phyloP scores from a whole-genome alignment of 2,329 filamentous ascomycete genomes.

The Aspergillus sp. region DNA sequence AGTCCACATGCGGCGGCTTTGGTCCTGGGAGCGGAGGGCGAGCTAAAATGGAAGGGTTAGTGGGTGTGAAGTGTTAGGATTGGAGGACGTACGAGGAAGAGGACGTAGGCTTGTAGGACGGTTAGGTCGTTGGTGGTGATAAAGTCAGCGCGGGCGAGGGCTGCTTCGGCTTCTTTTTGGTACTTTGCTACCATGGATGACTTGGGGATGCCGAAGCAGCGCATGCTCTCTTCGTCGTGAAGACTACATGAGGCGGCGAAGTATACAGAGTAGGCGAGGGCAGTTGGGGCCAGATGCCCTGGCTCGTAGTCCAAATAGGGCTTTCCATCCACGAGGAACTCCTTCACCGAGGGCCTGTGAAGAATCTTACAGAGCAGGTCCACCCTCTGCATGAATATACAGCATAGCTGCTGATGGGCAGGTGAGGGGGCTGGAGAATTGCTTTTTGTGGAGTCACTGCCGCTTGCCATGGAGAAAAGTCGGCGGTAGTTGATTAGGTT shows the following conservation, averaged over 20 bases:
- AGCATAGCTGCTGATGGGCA: slow-evolving; percentile 20
- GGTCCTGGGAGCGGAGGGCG: slow-evolving; percentile 29
- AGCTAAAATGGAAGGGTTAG: slow-evolving; percentile 6
- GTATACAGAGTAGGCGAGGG: slow-evolving; percentile 29
- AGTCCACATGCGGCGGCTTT: slow-evolving; percentile 38
- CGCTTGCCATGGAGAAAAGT: slow-evolving; percentile 19
- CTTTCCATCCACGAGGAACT: slow-evolving; percentile 27
- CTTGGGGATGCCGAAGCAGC: slow-evolving; percentile 24
- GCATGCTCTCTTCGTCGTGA: slow-evolving; percentile 25
- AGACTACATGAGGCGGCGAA: slow-evolving; percentile 31
- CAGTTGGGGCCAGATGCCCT: slow-evolving; percentile 28
- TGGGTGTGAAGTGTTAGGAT: not conserved
- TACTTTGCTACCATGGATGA: slow-evolving; percentile 23
- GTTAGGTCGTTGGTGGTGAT: slow-evolving; percentile 36
- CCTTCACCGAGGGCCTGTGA: slow-evolving; percentile 32
- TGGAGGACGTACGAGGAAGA: slow-evolving; percentile 28
- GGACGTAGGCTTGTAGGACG: slow-evolving; percentile 35
- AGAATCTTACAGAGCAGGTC: slow-evolving; percentile 38
- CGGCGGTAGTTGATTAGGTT: slow-evolving; percentile 7
- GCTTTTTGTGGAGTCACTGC: not conserved
- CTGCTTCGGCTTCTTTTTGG: slow-evolving; percentile 27
- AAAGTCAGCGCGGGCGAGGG: slow-evolving; percentile 30
- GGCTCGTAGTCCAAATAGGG: slow-evolving; percentile 34
- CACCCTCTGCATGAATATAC: slow-evolving; percentile 31
- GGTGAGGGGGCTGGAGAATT: not conserved